phyloP scores from a whole-genome alignment of 2,329 filamentous ascomycete species.

The Alternaria brassicae region DNA sequence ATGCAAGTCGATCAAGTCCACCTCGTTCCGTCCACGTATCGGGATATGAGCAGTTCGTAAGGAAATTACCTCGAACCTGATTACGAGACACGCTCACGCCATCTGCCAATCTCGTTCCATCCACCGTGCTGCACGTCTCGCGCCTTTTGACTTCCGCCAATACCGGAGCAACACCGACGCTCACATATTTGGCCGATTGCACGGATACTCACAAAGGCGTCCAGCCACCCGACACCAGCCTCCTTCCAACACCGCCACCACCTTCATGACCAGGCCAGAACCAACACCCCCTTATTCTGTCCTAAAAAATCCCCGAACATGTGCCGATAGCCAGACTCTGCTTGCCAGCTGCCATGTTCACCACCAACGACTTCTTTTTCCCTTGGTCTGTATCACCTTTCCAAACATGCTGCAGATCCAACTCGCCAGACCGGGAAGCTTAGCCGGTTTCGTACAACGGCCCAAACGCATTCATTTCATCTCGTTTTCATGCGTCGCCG shows the following conservation, averaged over 20 bases:
- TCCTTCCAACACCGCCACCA: not conserved
- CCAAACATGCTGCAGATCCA: conserved; percentile 33
- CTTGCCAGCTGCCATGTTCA: conserved; percentile 27
- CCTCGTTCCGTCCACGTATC: not conserved
- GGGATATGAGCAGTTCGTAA: conserved; percentile 9
- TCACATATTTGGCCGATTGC: conserved; percentile 5
- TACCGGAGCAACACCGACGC: not conserved
- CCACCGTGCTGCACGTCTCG: not conserved
- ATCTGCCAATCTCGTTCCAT: conserved; percentile 3
- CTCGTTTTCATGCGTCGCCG: not conserved
- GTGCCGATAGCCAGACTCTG: conserved; percentile 32
- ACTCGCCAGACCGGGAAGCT: not conserved
- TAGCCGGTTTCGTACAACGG: not conserved
- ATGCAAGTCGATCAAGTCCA: not conserved
- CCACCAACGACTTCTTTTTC: conserved; percentile 32
- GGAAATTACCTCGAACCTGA: conserved; percentile 12
- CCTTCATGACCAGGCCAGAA: not conserved
- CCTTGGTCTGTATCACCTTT: conserved; percentile 33
- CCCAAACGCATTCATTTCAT: not conserved
- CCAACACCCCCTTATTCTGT: not conserved
- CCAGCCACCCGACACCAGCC: not conserved
- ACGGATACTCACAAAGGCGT: not conserved
- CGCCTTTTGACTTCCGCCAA: conserved; percentile 1
- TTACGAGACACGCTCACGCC: not conserved
- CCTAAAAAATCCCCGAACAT: conserved; percentile 27